phyloP scores from a whole-genome alignment of 108 stramenopile species.

The Skeletonema potamos region DNA sequence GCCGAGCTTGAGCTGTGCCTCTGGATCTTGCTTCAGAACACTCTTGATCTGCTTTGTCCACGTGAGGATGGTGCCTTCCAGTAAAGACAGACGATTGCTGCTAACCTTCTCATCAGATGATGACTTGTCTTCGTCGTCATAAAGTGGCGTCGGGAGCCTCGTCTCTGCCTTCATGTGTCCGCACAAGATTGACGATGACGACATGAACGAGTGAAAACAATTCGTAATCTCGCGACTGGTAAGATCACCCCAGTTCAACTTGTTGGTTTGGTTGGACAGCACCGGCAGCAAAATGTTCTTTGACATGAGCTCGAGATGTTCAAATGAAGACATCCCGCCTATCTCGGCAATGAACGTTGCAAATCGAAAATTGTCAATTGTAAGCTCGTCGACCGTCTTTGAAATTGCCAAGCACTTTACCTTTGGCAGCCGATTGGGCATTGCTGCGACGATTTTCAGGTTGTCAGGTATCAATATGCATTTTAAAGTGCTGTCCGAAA shows the following conservation, averaged over 20 bases:
- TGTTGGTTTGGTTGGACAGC: constrained; percentile 75
- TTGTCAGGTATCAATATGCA: constrained; percentile 54
- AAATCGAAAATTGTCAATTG: constrained; percentile 45
- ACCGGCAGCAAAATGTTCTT: constrained; percentile 80
- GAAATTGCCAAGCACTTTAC: constrained; percentile 62
- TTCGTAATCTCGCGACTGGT: constrained; percentile 82
- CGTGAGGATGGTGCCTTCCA: constrained; percentile 88
- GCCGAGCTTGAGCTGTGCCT: constrained; percentile 78
- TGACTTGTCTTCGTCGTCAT: constrained; percentile 36
- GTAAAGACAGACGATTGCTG: constrained; percentile 73
- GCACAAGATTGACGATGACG: constrained; percentile 79
- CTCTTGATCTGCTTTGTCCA: constrained; percentile 94
- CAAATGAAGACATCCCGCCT: constrained; percentile 66
- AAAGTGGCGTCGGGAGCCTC: constrained; percentile 83
- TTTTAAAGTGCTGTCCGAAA: constrained; percentile 19
- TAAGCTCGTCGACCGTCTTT: constrained; percentile 48
- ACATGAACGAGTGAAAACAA: constrained; percentile 78
- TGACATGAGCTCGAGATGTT: constrained; percentile 83
- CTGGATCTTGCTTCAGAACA: constrained; percentile 91
- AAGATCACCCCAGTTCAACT: constrained; percentile 84
- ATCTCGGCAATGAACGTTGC: constrained; percentile 60
- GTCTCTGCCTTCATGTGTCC: constrained; percentile 91
- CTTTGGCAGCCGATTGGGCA: constrained; percentile 53
- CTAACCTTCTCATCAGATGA: constrained; percentile 42
- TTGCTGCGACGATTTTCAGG: constrained; percentile 41